phyloP scores from a whole-genome alignment of 371 early-diverging fungal genomes.

The Modicella reniformis region DNA sequence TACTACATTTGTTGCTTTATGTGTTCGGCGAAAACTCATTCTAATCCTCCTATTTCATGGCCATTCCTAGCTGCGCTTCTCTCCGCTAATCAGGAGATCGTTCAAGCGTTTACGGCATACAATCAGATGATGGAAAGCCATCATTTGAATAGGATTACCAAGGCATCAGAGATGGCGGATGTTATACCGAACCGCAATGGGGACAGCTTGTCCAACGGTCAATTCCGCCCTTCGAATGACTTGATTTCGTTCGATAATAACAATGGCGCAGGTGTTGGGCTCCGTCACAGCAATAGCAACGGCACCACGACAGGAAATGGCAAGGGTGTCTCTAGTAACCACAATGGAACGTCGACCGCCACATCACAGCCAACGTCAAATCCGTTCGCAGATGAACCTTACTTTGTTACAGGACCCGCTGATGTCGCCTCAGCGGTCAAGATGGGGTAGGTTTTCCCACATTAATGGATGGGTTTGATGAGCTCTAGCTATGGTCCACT shows the following conservation, averaged over 20 bases:
- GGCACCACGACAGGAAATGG: conserved; percentile 22
- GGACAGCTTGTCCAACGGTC: conserved; percentile 1
- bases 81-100: conserved; percentile 54
- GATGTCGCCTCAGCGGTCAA: conserved; percentile 48
- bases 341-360: conserved; percentile 4
- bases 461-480: not conserved
- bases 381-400: conserved; percentile 45
- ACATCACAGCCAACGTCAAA: conserved; percentile 9
- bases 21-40: not conserved
- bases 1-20: not conserved
- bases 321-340: conserved; percentile 8
- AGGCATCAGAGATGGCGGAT: conserved; percentile 33
- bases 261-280: conserved; percentile 19
- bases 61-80: conserved; percentile 44
- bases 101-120: conserved; percentile 54
- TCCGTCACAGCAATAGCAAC: conserved; percentile 13
- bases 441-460: conserved; percentile 32
- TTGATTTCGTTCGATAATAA: conserved; percentile 33
- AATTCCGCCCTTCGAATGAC: conserved; percentile 15
- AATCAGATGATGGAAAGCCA: conserved; percentile 57
- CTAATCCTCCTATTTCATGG: not conserved
- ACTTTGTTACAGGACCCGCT: conserved; percentile 28
- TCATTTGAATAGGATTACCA: conserved; percentile 38
- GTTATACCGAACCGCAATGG: conserved; percentile 8
- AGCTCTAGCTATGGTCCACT: not conserved